These are phyloP conservation scores for Yamadazyma buinensis DNA, from an alignment of 1,139 yeast genomes.

Conservation along the genomic window DNA sequence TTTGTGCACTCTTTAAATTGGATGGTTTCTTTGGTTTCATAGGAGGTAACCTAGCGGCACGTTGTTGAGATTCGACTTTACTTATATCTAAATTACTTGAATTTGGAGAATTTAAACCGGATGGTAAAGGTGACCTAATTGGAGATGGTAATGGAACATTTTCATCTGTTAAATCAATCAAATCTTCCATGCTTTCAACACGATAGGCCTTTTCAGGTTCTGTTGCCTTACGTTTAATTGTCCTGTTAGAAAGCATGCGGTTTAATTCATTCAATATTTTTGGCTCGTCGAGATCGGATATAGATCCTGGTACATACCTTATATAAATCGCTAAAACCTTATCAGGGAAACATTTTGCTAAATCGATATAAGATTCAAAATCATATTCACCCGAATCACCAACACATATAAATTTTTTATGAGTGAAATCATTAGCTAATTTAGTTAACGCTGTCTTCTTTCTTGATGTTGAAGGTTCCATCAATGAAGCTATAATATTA, in stretches of 20 bases:
- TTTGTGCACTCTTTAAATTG: slow-evolving; percentile 23
- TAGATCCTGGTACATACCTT: slow-evolving; percentile 69
- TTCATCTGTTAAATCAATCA: slow-evolving; percentile 33
- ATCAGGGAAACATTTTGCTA: slow-evolving; percentile 59
- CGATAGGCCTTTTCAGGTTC: background rate
- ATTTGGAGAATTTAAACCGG: slow-evolving; percentile 7
- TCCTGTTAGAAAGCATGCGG: slow-evolving; percentile 10
- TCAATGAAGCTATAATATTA: slow-evolving; percentile 68
- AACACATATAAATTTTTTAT: slow-evolving; percentile 71
- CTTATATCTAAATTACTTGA: background rate
- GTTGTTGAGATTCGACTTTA: background rate
- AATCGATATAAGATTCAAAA: slow-evolving; percentile 80
- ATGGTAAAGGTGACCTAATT: background rate
- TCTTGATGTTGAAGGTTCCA: slow-evolving; percentile 84
- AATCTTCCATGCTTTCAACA: slow-evolving; percentile 20
- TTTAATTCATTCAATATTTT: slow-evolving; percentile 34
- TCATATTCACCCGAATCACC: slow-evolving; percentile 98
- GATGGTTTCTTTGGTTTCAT: slow-evolving; percentile 39
- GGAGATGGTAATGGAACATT: slow-evolving; percentile 7
- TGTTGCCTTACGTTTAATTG: slow-evolving; percentile 1
- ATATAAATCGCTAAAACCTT: slow-evolving; percentile 75
- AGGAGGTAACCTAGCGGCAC: slow-evolving; percentile 24
- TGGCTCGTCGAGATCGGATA: slow-evolving; percentile 51
- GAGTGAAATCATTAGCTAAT: slow-evolving; percentile 72
- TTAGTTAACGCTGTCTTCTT: slow-evolving; percentile 63